These are phyloP conservation scores for Intubia oerlemansii DNA, from an alignment of 2,329 filamentous ascomycete genomes.

Conservation along the genomic window DNA sequence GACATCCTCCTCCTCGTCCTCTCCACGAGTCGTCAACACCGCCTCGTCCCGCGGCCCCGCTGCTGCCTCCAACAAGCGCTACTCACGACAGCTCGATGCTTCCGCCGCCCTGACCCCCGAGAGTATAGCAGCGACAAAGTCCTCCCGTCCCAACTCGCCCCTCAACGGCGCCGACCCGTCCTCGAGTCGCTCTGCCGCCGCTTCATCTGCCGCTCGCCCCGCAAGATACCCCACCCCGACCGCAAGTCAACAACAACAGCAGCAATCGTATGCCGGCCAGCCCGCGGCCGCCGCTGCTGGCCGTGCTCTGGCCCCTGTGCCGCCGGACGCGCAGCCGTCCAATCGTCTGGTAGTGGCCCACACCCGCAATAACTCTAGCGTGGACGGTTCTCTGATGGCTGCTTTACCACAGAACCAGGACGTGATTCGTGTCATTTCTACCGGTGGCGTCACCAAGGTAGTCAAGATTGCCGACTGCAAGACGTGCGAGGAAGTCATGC, in stretches of 20 bases:
- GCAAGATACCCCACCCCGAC: slow-evolving; percentile 32
- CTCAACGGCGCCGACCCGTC: slow-evolving; percentile 27
- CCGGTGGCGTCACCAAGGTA: slow-evolving; percentile 77
- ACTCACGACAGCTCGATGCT: slow-evolving; percentile 37
- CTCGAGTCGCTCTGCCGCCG: no score
- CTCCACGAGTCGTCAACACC: slow-evolving; percentile 39
- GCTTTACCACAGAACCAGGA: slow-evolving; percentile 70
- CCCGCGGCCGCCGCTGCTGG: slow-evolving; percentile 19
- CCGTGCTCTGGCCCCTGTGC: slow-evolving; percentile 31
- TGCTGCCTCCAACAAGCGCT: slow-evolving; percentile 36
- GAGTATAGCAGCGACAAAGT: slow-evolving; percentile 26
- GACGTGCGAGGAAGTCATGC: slow-evolving; percentile 80
- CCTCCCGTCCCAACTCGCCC: slow-evolving; percentile 53
- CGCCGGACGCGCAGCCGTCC: slow-evolving; percentile 34
- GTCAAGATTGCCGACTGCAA: slow-evolving; percentile 84
- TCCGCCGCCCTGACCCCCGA: slow-evolving; percentile 20
- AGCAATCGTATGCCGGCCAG: no score
- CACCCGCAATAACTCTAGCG: slow-evolving; percentile 59
- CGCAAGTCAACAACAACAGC: no score
- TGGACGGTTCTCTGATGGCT: slow-evolving; percentile 72
- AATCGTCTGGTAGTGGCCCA: slow-evolving; percentile 44
- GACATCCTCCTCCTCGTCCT: slow-evolving; percentile 44
- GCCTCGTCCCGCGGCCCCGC: slow-evolving; percentile 21
- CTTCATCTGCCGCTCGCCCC: no score
- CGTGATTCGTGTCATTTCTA: slow-evolving; percentile 83